Conservation (phyloP, 768 basidiomycete genomes). For the Lentinula raphanica region DNA sequence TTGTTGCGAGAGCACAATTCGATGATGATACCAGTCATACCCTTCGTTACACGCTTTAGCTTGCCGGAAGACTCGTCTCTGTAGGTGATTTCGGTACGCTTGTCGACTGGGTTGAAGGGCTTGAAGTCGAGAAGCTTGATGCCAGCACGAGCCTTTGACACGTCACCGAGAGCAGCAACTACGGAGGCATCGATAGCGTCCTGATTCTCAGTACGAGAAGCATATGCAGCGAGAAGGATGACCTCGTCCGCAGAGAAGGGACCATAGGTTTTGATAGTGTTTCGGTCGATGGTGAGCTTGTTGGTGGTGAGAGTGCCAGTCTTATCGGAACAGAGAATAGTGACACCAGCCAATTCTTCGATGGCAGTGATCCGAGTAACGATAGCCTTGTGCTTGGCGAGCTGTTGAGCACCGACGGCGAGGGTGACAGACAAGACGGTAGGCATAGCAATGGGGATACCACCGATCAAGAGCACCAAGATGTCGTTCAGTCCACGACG, state of each 20-base stretch:
- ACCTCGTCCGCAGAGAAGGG: slow-evolving; percentile 86
- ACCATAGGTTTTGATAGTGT: slow-evolving; percentile 87
- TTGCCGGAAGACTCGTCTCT: slow-evolving; percentile 90
- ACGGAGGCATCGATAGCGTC: slow-evolving; percentile 94
- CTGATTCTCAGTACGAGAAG: slow-evolving; percentile 98
- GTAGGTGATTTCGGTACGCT: slow-evolving; percentile 98
- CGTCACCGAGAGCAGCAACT: slow-evolving; percentile 71
- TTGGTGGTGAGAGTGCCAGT: slow-evolving; percentile 98
- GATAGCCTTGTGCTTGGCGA: slow-evolving; percentile 99
- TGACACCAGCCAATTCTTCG: slow-evolving; percentile 96
- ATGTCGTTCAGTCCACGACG: slow-evolving; percentile 96
- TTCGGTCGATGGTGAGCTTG: slow-evolving; percentile 95
- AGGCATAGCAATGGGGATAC: slow-evolving; percentile 99
- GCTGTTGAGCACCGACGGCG: slow-evolving; percentile 97
- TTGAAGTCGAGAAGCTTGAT: slow-evolving; percentile 98
- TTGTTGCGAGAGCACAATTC: slow-evolving; percentile 97
- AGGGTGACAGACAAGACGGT: slow-evolving; percentile 97
- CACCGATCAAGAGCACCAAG: slow-evolving; percentile 97
- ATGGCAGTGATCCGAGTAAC: slow-evolving; percentile 99
- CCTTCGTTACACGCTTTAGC: slow-evolving; percentile 98
- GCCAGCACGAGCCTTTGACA: slow-evolving; percentile 73
- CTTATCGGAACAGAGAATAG: slow-evolving; percentile 98
- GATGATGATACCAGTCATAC: slow-evolving; percentile 99
- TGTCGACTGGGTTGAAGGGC: slow-evolving; percentile 99
- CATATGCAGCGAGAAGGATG: slow-evolving; percentile 90